A percentile compares a stretch with the other conserved stretches of the same genome.
Conservation (phyloP, 2,329 filamentous ascomycete genomes). For the Sporothrix schenckii region DNA sequence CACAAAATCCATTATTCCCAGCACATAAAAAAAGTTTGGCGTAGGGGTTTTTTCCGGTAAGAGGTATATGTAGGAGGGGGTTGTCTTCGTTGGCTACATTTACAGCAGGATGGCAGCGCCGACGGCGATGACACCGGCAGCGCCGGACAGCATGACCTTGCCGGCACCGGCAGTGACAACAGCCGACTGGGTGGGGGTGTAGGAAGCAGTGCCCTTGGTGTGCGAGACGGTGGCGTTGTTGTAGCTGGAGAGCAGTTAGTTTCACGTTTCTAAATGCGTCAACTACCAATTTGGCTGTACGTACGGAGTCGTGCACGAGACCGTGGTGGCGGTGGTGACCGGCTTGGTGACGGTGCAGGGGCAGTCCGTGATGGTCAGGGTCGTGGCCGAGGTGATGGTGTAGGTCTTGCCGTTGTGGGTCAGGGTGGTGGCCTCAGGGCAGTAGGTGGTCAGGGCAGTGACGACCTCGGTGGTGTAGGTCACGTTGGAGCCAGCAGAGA, state of each 20-base stretch:
- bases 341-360: constrained; percentile 66
- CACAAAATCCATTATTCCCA: constrained; percentile 30
- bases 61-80: not conserved
- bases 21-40: constrained; percentile 28
- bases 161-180: constrained; percentile 59
- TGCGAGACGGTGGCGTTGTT: constrained; percentile 48
- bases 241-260: constrained; percentile 41
- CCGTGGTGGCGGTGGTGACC: constrained; percentile 55
- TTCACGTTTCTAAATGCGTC: not conserved
- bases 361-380: constrained; percentile 67
- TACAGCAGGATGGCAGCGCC: constrained; percentile 63
- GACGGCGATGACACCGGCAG: constrained; percentile 62
- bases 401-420: constrained; percentile 68
- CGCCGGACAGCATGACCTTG: constrained; percentile 62
- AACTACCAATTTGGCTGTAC: constrained; percentile 30
- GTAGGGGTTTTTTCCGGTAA: constrained; percentile 6
- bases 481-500: constrained; percentile 48
- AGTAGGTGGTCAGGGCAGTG: constrained; percentile 70
- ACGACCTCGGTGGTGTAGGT: constrained; percentile 68
- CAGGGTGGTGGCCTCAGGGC: constrained; percentile 67
- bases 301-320: constrained; percentile 60
- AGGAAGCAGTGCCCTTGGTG: constrained; percentile 42
- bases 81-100: constrained; percentile 43
- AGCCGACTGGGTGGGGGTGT: constrained; percentile 48
- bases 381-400: constrained; percentile 69